A percentile compares a stretch with the other conserved stretches of the same genome.
Evolutionary conservation across 225 moss, liverwort and hornwort species (phyloP).

Genomic region (Polytrichum formosum): DNA sequence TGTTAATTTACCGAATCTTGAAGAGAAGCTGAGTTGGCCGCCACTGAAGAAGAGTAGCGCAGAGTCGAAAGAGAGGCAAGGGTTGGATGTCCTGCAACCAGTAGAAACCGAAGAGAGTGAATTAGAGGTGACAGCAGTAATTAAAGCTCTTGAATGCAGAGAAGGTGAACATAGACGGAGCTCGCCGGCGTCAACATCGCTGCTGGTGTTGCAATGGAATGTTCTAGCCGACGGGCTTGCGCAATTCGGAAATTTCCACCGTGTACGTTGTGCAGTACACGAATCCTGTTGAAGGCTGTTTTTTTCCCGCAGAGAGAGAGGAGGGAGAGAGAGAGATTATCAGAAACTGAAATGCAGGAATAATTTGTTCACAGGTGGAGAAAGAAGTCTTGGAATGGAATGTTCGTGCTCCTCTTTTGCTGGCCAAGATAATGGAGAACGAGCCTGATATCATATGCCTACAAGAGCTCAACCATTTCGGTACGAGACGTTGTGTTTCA

Average conservation of each 20-base stretch:
- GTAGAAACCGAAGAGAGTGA: not conserved
- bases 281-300: too few relatives aligned
- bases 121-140: not conserved
- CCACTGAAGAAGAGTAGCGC: not conserved
- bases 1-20: not conserved
- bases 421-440: slow-evolving; percentile 39
- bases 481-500: slow-evolving; percentile 16
- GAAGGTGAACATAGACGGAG: not conserved
- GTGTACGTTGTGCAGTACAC: slow-evolving; percentile 20
- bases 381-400: slow-evolving; percentile 50
- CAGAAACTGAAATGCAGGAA: slow-evolving; percentile 2
- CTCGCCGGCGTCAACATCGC: not conserved
- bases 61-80: not conserved
- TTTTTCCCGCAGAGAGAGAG: too few relatives aligned
- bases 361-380: slow-evolving; percentile 22
- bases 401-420: slow-evolving; percentile 51
- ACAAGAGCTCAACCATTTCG: slow-evolving; percentile 76
- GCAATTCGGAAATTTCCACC: slow-evolving; percentile 55
- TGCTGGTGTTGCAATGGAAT: slow-evolving; percentile 74
- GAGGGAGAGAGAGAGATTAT: too few relatives aligned
- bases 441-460: slow-evolving; percentile 55
- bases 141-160: not conserved
- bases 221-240: slow-evolving; percentile 69
- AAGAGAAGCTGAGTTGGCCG: not conserved
- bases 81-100: not conserved